Evolutionary conservation across 2,329 filamentous ascomycete species (phyloP), one percentile per base, ranked within the genome.

Genomic region (Fusarium algeriense): DNA sequence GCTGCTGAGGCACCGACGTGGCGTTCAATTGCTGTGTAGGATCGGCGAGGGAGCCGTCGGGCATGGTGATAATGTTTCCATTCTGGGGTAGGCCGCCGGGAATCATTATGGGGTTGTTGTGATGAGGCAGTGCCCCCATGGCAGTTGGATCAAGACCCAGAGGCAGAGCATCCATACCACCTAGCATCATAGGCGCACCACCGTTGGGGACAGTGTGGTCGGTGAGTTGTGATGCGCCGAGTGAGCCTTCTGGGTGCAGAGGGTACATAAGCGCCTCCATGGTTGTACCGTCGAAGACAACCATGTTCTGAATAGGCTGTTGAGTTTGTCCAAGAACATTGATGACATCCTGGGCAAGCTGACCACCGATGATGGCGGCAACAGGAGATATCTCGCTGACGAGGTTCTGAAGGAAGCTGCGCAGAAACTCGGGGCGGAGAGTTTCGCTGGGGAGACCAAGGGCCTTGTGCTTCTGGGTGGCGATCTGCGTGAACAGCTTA

Each of bases 281-380:
- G 48, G 87, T 88, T 74, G 93, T 92, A 17, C 95, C 95, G 79
- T 98, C 94, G 76, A 98, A 97, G 23, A 98, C 85, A 53, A 97
- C 88, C 79, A 97, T 90, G 80, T 99, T 99, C 83, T 99, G 96
- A 44, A 99, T 92, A 2, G 96, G 96, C 81, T 98, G 96, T 83
- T 98, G 94, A 43, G 92, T 90, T 79, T 93, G 90, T 52, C 95
- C 94, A 9, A 98, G 88, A 35, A 98, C 95, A 77, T 98, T 98
- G 83, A 99, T 98, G 55, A 97, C 94, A 79, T 99, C 96, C 82
- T 99, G 96, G 2, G 95, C 94, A 19, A 99, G 87, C 80, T 95
- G 90, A 13, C 95, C 96, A 52, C 96, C 96, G 14, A 99, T 85
- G 64, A 97, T 93, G 3, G 96, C 95, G 0, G 93, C 91, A 12